Percentiles rank a stretch among this genome's conserved stretches.
Evolutionary conservation across 352 stramenopile species (phyloP).

Genomic region (Phytophthora pseudosyringae): DNA sequence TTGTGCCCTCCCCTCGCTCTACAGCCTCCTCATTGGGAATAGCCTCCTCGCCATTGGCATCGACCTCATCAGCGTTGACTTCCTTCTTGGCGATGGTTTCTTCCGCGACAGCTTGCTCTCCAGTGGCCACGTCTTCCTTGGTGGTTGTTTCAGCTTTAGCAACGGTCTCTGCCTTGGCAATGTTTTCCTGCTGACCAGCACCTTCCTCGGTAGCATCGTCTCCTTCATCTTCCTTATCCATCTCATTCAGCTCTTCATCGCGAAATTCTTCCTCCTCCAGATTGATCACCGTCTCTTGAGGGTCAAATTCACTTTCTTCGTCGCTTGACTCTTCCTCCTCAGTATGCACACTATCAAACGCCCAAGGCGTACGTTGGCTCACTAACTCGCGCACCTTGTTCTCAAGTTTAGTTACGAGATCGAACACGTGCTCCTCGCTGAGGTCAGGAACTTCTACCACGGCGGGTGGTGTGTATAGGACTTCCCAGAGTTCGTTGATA

Average conservation of each 20-base stretch:
- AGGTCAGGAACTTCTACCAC: constrained; percentile 78
- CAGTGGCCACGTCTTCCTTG: constrained; percentile 18
- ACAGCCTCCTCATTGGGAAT: constrained; percentile 2
- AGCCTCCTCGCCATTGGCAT: neutral
- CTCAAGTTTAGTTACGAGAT: constrained; percentile 55
- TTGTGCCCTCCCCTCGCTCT: constrained; percentile 6
- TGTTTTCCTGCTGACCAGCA: constrained; percentile 15
- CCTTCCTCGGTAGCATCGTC: constrained; percentile 13
- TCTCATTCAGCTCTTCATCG: constrained; percentile 28
- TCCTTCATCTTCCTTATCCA: constrained; percentile 14
- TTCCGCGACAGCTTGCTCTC: neutral
- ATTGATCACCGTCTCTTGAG: constrained; percentile 27
- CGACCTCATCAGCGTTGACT: neutral
- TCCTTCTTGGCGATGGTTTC: constrained; percentile 1
- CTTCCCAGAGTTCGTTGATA: constrained; percentile 79
- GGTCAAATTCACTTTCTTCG: constrained; percentile 30
- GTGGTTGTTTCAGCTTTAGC: constrained; percentile 17
- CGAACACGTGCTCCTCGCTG: constrained; percentile 49
- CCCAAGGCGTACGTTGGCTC: constrained; percentile 71
- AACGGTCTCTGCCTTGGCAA: neutral
- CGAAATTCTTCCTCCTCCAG: constrained; percentile 24
- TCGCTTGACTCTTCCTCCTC: constrained; percentile 28
- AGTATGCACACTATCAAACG: constrained; percentile 42
- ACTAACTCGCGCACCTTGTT: constrained; percentile 48
- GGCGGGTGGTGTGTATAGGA: constrained; percentile 64